Conservation (phyloP, 495 filamentous ascomycete genomes). For the Durotheca rogersii region DNA sequence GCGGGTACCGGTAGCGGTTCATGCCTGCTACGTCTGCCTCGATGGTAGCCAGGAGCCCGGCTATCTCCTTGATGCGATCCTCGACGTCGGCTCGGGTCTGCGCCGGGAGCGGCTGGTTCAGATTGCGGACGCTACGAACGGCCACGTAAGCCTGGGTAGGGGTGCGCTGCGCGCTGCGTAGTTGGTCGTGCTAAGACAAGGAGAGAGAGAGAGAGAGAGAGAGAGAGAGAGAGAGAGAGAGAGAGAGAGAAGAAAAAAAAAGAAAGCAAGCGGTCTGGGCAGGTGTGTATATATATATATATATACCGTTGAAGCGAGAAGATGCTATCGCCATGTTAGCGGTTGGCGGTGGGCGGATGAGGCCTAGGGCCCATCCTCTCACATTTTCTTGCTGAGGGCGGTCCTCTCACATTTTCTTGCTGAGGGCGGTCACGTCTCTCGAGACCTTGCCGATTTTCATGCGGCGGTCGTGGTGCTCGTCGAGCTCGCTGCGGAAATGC, state of each 20-base stretch:
- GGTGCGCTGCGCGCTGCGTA: no score
- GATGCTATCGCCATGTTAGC: slow-evolving; percentile 58
- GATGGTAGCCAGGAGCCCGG: slow-evolving; percentile 63
- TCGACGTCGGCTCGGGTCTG: slow-evolving; percentile 65
- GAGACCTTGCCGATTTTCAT: slow-evolving; percentile 86
- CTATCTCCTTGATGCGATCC: slow-evolving; percentile 64
- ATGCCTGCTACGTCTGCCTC: slow-evolving; percentile 70
- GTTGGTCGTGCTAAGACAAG: no score
- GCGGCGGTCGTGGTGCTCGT: slow-evolving; percentile 90
- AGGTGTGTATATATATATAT: background rate
- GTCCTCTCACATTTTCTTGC: slow-evolving; percentile 98
- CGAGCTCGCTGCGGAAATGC: slow-evolving; percentile 79
- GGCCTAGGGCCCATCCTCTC: background rate
- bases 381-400: background rate
- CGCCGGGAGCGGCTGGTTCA: slow-evolving; percentile 62
- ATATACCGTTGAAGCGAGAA: slow-evolving; percentile 86
- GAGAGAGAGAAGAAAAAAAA: no score
- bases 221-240: no score
- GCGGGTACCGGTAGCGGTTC: slow-evolving; percentile 84
- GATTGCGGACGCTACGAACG: slow-evolving; percentile 58
- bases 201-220: no score
- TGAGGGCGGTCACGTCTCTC: slow-evolving; percentile 85
- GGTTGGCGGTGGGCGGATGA: background rate
- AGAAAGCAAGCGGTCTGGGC: slow-evolving; percentile 16
- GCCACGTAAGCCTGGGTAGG: background rate